phyloP scores from a whole-genome alignment of 371 early-diverging fungal species.

The Apophysomyces trapeziformis region DNA sequence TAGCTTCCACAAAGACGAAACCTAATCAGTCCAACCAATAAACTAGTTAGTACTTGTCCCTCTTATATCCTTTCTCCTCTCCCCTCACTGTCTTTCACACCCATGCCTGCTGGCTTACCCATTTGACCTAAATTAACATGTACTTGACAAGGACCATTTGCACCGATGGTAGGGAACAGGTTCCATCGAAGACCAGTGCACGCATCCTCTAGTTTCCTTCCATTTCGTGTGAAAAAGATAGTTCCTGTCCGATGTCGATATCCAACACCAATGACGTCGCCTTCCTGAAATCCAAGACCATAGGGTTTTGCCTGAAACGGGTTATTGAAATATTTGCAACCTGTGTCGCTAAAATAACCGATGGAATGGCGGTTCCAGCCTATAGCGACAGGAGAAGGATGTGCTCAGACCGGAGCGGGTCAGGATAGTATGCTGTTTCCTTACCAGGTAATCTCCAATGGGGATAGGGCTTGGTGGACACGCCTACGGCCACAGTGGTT shows the following conservation, averaged over 20 bases:
- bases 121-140: slow-evolving; percentile 68
- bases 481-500: slow-evolving; percentile 68
- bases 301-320: slow-evolving; percentile 66
- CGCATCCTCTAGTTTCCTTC: slow-evolving; percentile 64
- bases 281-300: slow-evolving; percentile 66
- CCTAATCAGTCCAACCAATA: slow-evolving; percentile 26
- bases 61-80: neutral
- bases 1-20: slow-evolving; percentile 79
- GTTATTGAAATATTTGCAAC: slow-evolving; percentile 66
- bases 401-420: neutral
- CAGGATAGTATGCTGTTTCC: slow-evolving; percentile 3
- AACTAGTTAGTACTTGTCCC: neutral
- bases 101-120: slow-evolving; percentile 17
- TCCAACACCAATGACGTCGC: slow-evolving; percentile 83
- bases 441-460: slow-evolving; percentile 71
- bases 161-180: slow-evolving; percentile 68
- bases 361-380: slow-evolving; percentile 78
- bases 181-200: slow-evolving; percentile 59
- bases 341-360: slow-evolving; percentile 71
- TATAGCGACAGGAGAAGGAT: slow-evolving; percentile 17
- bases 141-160: slow-evolving; percentile 66
- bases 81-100: neutral
- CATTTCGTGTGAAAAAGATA: slow-evolving; percentile 81
- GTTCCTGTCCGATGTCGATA: slow-evolving; percentile 76
- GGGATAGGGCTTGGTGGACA: slow-evolving; percentile 75